phyloP scores from a whole-genome alignment of 805 yeast genomes.

The Tetrapisispora arboricola region DNA sequence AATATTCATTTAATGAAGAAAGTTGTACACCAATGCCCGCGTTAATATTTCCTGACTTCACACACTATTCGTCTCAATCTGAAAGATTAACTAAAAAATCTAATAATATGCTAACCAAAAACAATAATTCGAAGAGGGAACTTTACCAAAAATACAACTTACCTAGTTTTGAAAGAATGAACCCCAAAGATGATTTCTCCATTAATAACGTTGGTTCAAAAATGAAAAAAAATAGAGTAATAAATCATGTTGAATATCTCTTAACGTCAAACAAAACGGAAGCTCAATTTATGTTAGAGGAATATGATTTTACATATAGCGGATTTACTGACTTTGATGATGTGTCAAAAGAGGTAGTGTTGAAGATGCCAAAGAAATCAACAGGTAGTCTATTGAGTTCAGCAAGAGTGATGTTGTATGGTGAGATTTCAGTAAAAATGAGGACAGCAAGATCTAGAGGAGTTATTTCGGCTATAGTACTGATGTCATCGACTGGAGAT shows the following conservation, averaged over 20 bases:
- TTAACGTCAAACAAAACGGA: conserved; percentile 29
- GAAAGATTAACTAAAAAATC: too few relatives aligned
- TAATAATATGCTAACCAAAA: too few relatives aligned
- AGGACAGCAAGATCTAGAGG: conserved; percentile 70
- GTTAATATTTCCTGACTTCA: conserved; percentile 34
- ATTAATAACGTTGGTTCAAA: neutral
- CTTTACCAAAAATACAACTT: neutral
- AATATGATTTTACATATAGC: conserved; percentile 54
- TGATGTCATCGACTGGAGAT: conserved; percentile 78
- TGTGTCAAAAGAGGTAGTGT: conserved; percentile 35
- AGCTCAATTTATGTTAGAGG: conserved; percentile 49
- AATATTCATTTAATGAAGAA: conserved; percentile 48
- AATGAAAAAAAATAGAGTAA: conserved; percentile 14
- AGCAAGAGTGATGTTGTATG: conserved; percentile 74
- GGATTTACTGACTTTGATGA: conserved; percentile 46
- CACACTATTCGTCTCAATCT: neutral
- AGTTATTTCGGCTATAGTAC: conserved; percentile 74
- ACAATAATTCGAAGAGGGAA: too few relatives aligned
- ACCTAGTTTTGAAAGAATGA: conserved; percentile 2
- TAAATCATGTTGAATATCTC: conserved; percentile 21
- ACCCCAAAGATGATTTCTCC: neutral
- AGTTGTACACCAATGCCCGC: conserved; percentile 80
- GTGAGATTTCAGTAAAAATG: conserved; percentile 55
- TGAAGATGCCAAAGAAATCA: conserved; percentile 70
- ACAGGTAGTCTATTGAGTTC: conserved; percentile 74